Evolutionary conservation across 768 basidiomycete genomes (phyloP), one percentile per base, ranked within the genome.

Genomic region (Collybia nuda): DNA sequence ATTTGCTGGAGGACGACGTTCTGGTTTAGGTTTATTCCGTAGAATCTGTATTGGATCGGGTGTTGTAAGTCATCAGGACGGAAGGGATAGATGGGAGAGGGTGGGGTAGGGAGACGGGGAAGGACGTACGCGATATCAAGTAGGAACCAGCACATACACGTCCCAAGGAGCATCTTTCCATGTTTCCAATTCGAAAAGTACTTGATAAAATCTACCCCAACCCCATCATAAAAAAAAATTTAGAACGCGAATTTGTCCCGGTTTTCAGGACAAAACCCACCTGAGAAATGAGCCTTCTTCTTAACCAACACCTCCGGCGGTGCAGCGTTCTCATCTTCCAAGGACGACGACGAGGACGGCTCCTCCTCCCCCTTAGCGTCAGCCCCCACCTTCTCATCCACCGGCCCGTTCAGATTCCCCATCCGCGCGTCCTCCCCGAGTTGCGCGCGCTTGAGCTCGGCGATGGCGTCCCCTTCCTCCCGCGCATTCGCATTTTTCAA

Each of bases 131-230:
- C 84, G 26, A 90, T 76, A 56, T 90, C 88, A 28, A 90, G 74
- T 19, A 90, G 61, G 71, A 91, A 89, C 90, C 90, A 91, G 55
- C 80, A 85, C 38, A 63, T 24, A 49, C 77, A 79, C 0, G 88
- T 90, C 9, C 84, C 88, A 40, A 91, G 70, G 11, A 92, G 70
- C 18, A 84, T 63, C 59, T 84, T 86, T 2, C 74, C 69, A 48
- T 91, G 86, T 5, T 79, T 70, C 86, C 86, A 89, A 61, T 89
- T 78, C 5, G 79, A 80, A 62, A 90, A 86, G 67, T 92, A 90
- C 0, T 50, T 48, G 41, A 81, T 12, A 62, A 88, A 88, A 45
- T 89, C 88, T 79, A 52, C n/a, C n/a, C n/a, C n/a, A n/a, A n/a
- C n/a, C n/a, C n/a, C n/a, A n/a, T n/a, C n/a, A n/a, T n/a, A n/a